Evolutionary conservation across 2,329 filamentous ascomycete genomes (phyloP), one percentile per base, ranked within the genome.

Genomic region (Ambrosiella xylebori): DNA sequence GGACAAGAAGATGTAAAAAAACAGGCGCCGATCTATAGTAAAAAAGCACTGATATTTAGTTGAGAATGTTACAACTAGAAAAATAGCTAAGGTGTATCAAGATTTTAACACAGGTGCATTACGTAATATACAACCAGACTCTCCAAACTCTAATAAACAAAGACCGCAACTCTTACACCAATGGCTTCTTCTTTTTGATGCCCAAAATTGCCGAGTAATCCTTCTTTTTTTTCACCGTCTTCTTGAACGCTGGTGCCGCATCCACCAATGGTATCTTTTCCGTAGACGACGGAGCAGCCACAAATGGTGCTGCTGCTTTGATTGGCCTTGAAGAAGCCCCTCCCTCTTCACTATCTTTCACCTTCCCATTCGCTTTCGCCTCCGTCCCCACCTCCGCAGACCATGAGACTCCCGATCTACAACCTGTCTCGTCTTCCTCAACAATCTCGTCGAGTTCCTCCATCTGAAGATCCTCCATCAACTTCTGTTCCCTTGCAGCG

Each of bases 201-300:
- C 90, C 89, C 54, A 95, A 70, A 19, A 83, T 73, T 12, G 84
- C 82, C 0, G 81, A 74, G 59, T 85, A 79, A 60, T 93, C 82
- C 70, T 93, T 95, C 73, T 95, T 97, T 72, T 88, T 85, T 73
- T 95, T 95, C 54, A 84, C 76, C 49, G 82, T 79, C 61, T 86
- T 76, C 68, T 86, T 85, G 66, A 91, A 94, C n/a, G 57, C 57
- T 8, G 59, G 56, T 15, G 63, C 54, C 7, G 51, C 44, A 12
- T 59, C 64, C 51, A 54, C 60, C 37, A 60, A 52, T 8, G 59
- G 44, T 11, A 60, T 58, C 52, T 58, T 60, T 7, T 40, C 49
- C 67, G 64, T 62, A 62, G 61, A 59, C 7, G 62, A 17, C n/a
- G 58, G 41, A 2, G 35, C 37, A 12, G 40, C 50, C 15, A 13